Percentiles rank a stretch among this genome's conserved stretches.
These are phyloP conservation scores for Daedalea quercina DNA, from an alignment of 768 basidiomycete species.

Conservation along the genomic window DNA sequence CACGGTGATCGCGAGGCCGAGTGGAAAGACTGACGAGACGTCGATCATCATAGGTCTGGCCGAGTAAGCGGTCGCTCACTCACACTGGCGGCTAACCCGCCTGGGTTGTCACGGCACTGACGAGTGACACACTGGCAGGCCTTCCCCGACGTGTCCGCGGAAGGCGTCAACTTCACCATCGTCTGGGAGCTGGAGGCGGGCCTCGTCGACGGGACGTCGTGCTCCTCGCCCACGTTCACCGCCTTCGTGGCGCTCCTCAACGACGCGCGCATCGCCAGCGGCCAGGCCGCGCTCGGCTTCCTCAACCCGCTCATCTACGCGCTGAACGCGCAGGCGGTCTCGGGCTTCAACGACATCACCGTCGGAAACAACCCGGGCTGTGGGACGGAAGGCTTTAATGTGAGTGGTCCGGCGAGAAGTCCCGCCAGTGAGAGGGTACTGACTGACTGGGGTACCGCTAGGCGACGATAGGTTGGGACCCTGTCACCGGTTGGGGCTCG, in stretches of 20 bases:
- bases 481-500: constrained; percentile 18
- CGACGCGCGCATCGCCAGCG: constrained; percentile 27
- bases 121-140: constrained; percentile 18
- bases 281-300: constrained; percentile 30
- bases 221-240: constrained; percentile 27
- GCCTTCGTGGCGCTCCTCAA: constrained; percentile 31
- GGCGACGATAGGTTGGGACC: constrained; percentile 31
- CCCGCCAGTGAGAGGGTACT: not conserved
- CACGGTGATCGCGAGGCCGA: too few species aligned
- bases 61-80: not conserved
- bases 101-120: too few species aligned
- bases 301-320: constrained; percentile 31
- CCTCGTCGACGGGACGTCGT: constrained; percentile 41
- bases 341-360: constrained; percentile 40
- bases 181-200: constrained; percentile 37
- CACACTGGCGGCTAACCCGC: too few species aligned
- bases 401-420: constrained; percentile 8
- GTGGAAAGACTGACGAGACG: too few species aligned
- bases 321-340: constrained; percentile 5
- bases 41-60: not conserved
- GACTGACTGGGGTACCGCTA: not conserved
- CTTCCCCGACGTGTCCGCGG: constrained; percentile 36
- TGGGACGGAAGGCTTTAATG: constrained; percentile 41
- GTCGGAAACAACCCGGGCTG: constrained; percentile 63
- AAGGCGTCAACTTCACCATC: constrained; percentile 50